Evolutionary conservation across 2,329 filamentous ascomycete genomes (phyloP), one percentile per base, ranked within the genome.

Genomic region (Herpotrichia juniperi): DNA sequence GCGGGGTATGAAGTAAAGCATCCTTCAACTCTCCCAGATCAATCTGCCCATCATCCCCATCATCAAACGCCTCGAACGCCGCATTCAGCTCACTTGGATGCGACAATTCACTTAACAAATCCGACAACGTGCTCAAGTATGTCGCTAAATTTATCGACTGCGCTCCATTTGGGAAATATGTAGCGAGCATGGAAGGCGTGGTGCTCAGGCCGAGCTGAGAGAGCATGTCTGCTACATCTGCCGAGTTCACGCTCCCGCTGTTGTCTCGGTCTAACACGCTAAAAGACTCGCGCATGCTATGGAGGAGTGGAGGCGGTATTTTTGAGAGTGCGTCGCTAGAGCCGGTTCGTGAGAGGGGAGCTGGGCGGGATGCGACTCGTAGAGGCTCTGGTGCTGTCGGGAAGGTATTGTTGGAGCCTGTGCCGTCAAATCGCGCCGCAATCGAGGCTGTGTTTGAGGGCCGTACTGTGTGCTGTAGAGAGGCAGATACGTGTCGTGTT

Each of bases 31-130:
- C 91, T 0, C 78, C 83, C 17, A 96, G 77, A 68, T 97, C 92
- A 32, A 97, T 86, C 74, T 97, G 92, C 2, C 94, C 94, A 64
- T 90, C 94, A 71, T 99, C 94, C 57, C 96, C 92, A 56, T 96
- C 90, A 68, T 99, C 94, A 69, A 97, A 97, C 0, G 94, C 94
- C 2, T 91, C 91, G 62, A 99, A 93, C 0, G 94, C 94, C 1
- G 92, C 93, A 17, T 91, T 79, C 9, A 99, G 82, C 69, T 99
- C 94, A 14, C 86, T 83, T 19, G 86, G 84, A 0, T 90, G 87
- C 0, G 91, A 96, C 16, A 97, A 79, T 0, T 87, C 83, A 1
- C 86, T 84, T 2, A 97, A 79, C 2, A 90, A 83, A 9, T 85
- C 83, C 1, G 93, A 90, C 1, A 99, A 79, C 1, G 87, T 88